These are phyloP conservation scores for Xylaria palmicola DNA, from an alignment of 495 filamentous ascomycete genomes.

Conservation along the genomic window DNA sequence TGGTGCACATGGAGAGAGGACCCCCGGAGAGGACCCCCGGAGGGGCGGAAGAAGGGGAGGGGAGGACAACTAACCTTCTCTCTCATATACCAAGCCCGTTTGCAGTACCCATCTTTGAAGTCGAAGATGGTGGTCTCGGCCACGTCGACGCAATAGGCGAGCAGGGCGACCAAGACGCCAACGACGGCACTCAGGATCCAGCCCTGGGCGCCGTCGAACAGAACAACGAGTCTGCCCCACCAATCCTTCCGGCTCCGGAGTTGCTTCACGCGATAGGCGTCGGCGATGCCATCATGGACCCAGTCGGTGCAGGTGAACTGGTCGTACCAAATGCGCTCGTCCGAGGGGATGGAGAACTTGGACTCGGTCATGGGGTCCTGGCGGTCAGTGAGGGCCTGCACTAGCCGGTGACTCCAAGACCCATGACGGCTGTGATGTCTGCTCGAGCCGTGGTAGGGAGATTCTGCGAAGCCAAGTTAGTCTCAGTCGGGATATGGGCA, in stretches of 20 bases:
- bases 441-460: conserved; percentile 23
- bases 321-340: conserved; percentile 97
- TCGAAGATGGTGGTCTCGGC: conserved; percentile 84
- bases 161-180: conserved; percentile 77
- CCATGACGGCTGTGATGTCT: conserved; percentile 66
- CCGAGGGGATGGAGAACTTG: conserved; percentile 60
- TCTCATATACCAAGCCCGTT: conserved; percentile 65
- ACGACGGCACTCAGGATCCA: conserved; percentile 94
- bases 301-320: conserved; percentile 98
- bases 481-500: neutral
- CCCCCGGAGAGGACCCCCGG: too few relatives aligned
- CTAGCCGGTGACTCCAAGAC: conserved; percentile 59
- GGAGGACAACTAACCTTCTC: conserved; percentile 51
- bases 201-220: conserved; percentile 87
- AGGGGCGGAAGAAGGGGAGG: neutral
- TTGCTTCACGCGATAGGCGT: conserved; percentile 82
- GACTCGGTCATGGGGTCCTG: conserved; percentile 54
- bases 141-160: conserved; percentile 89
- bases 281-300: conserved; percentile 97
- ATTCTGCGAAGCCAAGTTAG: too few relatives aligned
- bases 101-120: conserved; percentile 87
- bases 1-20: too few relatives aligned
- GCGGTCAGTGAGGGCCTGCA: conserved; percentile 47
- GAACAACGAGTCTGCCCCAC: conserved; percentile 69
- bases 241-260: conserved; percentile 80